These are phyloP conservation scores for Yamadazyma endophytica DNA, from an alignment of 805 yeast genomes.

Conservation along the genomic window DNA sequence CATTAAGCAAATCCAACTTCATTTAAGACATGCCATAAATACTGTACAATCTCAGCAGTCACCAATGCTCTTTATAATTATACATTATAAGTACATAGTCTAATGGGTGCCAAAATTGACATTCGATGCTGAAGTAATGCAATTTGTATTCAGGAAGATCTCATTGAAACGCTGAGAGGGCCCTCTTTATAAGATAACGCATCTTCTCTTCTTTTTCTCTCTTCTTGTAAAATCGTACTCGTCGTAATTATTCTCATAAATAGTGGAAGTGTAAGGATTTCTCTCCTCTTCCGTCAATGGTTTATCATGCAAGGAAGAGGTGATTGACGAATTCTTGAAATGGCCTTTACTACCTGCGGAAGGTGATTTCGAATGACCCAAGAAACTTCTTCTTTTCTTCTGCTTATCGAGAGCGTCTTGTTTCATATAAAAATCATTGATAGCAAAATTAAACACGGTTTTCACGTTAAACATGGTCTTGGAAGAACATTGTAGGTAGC, in stretches of 20 bases:
- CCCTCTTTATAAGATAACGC: conserved; percentile 26
- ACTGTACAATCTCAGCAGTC: no score
- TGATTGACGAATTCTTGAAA: conserved; percentile 33
- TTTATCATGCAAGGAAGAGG: conserved; percentile 32
- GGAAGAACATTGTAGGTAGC: conserved; percentile 79
- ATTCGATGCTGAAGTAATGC: no score
- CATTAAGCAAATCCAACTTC: no score
- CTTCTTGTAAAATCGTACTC: conserved; percentile 40
- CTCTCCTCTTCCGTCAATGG: conserved; percentile 39
- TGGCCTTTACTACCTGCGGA: conserved; percentile 31
- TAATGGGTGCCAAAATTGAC: no score
- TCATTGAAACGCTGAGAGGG: neutral
- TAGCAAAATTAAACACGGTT: conserved; percentile 64
- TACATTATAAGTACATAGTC: no score
- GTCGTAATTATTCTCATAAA: conserved; percentile 25
- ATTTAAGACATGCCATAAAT: no score
- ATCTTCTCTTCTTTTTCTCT: conserved; percentile 25
- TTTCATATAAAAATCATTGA: conserved; percentile 39
- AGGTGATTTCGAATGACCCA: conserved; percentile 24
- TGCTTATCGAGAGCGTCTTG: conserved; percentile 35
- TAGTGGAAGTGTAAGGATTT: conserved; percentile 29
- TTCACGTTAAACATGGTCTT: conserved; percentile 61
- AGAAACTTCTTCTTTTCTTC: conserved; percentile 30
- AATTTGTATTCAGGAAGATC: no score
- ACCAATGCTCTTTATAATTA: no score